These are phyloP conservation scores for Aspergillus quadrilineatus DNA, from an alignment of 2,329 filamentous ascomycete species.

Conservation along the genomic window DNA sequence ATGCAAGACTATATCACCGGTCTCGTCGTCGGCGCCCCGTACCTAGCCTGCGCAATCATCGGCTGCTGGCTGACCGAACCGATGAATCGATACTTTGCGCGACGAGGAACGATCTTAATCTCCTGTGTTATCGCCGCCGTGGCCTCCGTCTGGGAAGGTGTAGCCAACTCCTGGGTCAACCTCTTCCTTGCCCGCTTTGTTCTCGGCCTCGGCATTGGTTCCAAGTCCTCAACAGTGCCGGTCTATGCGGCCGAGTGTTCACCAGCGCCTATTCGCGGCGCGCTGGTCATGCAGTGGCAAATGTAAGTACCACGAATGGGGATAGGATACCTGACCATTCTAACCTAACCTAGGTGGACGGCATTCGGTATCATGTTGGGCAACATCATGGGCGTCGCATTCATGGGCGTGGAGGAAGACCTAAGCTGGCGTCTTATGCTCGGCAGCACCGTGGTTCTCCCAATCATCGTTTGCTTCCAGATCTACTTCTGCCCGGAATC, in stretches of 20 bases:
- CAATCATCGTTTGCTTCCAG: conserved; percentile 55
- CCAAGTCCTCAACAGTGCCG: conserved; percentile 47
- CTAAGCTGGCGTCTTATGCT: conserved; percentile 69
- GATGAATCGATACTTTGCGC: conserved; percentile 45
- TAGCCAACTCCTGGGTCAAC: conserved; percentile 45
- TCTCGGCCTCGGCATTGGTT: conserved; percentile 44
- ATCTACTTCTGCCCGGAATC: conserved; percentile 66
- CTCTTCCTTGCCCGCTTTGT: conserved; percentile 45
- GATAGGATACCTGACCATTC: not conserved
- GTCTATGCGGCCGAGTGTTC: conserved; percentile 51
- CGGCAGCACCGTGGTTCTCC: conserved; percentile 62
- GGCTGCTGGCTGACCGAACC: conserved; percentile 53
- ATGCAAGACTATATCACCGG: conserved; percentile 40
- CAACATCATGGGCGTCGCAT: conserved; percentile 51
- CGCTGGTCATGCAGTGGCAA: conserved; percentile 55
- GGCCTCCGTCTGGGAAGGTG: conserved; percentile 45
- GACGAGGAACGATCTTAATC: conserved; percentile 48
- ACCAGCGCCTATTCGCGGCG: conserved; percentile 51
- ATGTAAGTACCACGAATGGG: conserved; percentile 48
- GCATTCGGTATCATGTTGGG: conserved; percentile 17
- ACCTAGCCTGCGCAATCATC: conserved; percentile 45
- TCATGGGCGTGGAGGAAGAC: conserved; percentile 45
- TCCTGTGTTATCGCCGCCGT: conserved; percentile 43
- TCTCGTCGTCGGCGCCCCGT: conserved; percentile 47
- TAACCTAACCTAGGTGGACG: not conserved